Evolutionary conservation across 1,284 basidiomycete species (phyloP).

Genomic region (Ustilago loliicola): DNA sequence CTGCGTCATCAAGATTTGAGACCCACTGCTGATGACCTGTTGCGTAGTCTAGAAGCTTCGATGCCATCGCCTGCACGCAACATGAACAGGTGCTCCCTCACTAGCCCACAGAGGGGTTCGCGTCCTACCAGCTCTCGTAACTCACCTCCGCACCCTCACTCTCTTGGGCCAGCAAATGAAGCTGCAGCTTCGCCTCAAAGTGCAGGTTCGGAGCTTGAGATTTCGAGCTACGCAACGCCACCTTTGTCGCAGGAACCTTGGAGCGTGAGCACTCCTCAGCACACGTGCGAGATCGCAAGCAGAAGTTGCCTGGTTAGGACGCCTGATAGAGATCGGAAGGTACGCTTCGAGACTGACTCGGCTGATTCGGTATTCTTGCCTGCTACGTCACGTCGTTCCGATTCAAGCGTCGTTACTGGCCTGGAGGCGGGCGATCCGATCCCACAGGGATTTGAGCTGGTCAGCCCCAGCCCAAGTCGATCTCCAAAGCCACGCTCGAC

Average conservation of each 20-base stretch:
- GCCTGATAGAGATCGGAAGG: slow-evolving; percentile 22
- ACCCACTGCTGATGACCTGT: slow-evolving; percentile 48
- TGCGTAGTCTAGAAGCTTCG: slow-evolving; percentile 17
- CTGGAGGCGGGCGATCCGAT: background rate
- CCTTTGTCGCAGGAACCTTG: slow-evolving; percentile 32
- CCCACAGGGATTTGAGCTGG: slow-evolving; percentile 39
- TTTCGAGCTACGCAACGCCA: slow-evolving; percentile 31
- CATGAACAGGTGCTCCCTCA: background rate
- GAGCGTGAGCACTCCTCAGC: slow-evolving; percentile 30
- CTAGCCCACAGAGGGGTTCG: background rate
- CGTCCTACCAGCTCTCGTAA: background rate
- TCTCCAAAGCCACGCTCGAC: slow-evolving; percentile 11
- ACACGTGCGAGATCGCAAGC: slow-evolving; percentile 29
- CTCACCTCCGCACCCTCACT: background rate
- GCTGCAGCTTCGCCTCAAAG: slow-evolving; percentile 15
- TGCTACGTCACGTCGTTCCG: slow-evolving; percentile 3
- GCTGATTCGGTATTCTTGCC: slow-evolving; percentile 20
- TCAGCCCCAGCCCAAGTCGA: slow-evolving; percentile 18
- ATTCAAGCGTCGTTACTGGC: background rate
- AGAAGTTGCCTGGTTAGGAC: slow-evolving; percentile 5
- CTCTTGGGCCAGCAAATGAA: slow-evolving; percentile 1
- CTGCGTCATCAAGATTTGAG: slow-evolving; percentile 50
- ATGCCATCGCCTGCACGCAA: background rate
- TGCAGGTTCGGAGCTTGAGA: slow-evolving; percentile 21
- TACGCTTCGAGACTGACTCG: slow-evolving; percentile 20